These are phyloP conservation scores for Stellera chamaejasme DNA, from an alignment of 345 rosid species.

Conservation along the genomic window DNA sequence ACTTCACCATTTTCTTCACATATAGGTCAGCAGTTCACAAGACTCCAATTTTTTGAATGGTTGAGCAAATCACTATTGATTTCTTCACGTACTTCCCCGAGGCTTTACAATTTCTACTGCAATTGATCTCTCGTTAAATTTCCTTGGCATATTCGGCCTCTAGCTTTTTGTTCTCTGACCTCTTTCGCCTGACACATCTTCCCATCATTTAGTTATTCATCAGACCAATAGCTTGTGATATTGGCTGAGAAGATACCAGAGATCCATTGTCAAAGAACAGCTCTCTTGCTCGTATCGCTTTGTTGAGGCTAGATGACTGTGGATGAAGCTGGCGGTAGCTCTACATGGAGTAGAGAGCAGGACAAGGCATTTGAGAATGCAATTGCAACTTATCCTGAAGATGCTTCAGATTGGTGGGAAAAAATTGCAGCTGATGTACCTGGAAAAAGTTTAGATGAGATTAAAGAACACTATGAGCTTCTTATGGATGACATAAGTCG, in stretches of 20 bases:
- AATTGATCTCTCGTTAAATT: slow-evolving; percentile 29
- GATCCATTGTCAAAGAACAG: slow-evolving; percentile 20
- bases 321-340: slow-evolving; percentile 55
- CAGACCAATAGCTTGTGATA: slow-evolving; percentile 12
- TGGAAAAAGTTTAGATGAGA: slow-evolving; percentile 73
- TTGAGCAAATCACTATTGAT: slow-evolving; percentile 41
- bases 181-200: slow-evolving; percentile 17
- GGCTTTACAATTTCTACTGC: slow-evolving; percentile 28
- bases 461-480: slow-evolving; percentile 71
- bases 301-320: slow-evolving; percentile 41
- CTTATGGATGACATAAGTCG: slow-evolving; percentile 64
- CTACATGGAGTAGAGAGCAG: slow-evolving; percentile 78
- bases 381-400: slow-evolving; percentile 56
- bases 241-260: slow-evolving; percentile 15
- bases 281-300: slow-evolving; percentile 13
- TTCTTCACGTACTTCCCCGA: slow-evolving; percentile 28
- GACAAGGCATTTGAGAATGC: slow-evolving; percentile 92
- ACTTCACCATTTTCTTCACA: slow-evolving; percentile 26
- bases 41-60: slow-evolving; percentile 34
- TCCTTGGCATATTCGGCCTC: slow-evolving; percentile 25
- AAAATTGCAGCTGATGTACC: slow-evolving; percentile 77
- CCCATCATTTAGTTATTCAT: slow-evolving; percentile 15
- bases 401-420: slow-evolving; percentile 47
- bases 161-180: slow-evolving; percentile 17
- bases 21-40: slow-evolving; percentile 42